Evolutionary conservation across 176 grass and related monocot species (phyloP), one percentile per base, ranked within the genome.

Genomic region (Aegilops bicornis): DNA sequence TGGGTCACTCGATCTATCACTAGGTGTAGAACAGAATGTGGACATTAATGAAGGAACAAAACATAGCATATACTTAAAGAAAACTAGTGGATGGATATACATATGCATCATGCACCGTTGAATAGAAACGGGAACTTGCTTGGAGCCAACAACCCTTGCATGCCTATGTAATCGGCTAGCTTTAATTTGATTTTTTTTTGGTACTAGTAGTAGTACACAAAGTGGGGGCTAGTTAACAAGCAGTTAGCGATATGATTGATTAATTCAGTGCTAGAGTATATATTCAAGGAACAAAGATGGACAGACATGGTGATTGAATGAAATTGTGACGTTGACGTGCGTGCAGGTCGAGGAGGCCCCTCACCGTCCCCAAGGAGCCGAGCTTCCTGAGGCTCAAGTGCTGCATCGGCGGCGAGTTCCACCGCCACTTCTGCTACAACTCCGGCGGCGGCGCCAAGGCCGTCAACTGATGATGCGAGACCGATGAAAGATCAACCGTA

Each of bases 391-490:
- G 78, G 79, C 79, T 92, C 39, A 95, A 95, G 50, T 94, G 90
- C 80, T 92, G 96, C 93, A 92, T 94, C 22, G 92, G 91, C 7
- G 91, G 90, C 24, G 92, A 97, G 68, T 92, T 97, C 80, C 95
- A 97, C 83, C 95, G 92, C 27, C 92, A 97, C 80, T 92, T 97
- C 84, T 94, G 90, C 86, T 88, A 89, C 85, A 94, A 80, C 67
- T 8, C 19, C 35, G 76, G 87, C 84, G 91, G 83, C 67, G 33
- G 24, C n/a, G 83, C 66, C 11, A 92, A 90, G 77, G 83, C 88
- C 79, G 72, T 92, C 88, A 85, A 90, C 54, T 94, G 85, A 78
- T 29, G 1, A 60, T 1, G 5, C 48, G 5, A 52, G 3, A 19
- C 15, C 48, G 48, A 17, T 52, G 5, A 35, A 35, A 35, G 48